Base-by-base conservation (phyloP, 352 stramenopile species). In the Pythium myriotylum region DNA sequence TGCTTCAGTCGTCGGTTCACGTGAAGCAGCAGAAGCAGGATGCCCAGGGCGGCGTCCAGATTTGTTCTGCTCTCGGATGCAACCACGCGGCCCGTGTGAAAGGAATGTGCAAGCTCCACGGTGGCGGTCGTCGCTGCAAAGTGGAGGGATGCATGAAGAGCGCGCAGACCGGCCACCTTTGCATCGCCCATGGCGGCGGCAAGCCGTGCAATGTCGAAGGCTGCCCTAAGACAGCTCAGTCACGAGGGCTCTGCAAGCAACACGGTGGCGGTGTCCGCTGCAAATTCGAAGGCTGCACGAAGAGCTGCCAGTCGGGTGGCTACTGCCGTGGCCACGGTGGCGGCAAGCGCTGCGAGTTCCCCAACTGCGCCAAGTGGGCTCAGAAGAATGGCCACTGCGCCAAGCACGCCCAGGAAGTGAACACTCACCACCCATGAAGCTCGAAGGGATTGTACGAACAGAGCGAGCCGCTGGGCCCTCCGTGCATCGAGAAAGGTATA, bases 61-160 rank as follows among this genome's bases (percentile, higher is more conserved):
- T 92, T 27, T 92, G 84, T 64, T 88, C 84, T 20, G 81, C 86
- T 5, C 64, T 90, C 17, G 86, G 86, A 16, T 94, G 86, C 70
- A 91, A 85, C 68, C 83, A 94, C 64, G 72, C 81, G 1, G 83
- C 86, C 5, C 79, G 84, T 0, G 77, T 91, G 32, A 92, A 92
- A 63, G 86, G 86, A 24, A 93, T 95, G 86, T 95, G 86, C 73
- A 95, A 95, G 63, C 57, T 91, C 9, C 86, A 95, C 50, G 86
- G 86, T 17, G 86, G 86, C 17, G 86, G 86, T 0, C 74, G 84
- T 19, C 76, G 86, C 14, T 95, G 86, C 77, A 95, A 93, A 62
- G 84, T 93, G 27, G 86, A 95, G 41, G 86, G 86, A 23, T 95
- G 86, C 64, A 95, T 92, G 86, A 93, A 93, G 68, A 92, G 81